These are phyloP conservation scores for Globisporangium lucens DNA, from an alignment of 352 stramenopile genomes.

Conservation along the genomic window DNA sequence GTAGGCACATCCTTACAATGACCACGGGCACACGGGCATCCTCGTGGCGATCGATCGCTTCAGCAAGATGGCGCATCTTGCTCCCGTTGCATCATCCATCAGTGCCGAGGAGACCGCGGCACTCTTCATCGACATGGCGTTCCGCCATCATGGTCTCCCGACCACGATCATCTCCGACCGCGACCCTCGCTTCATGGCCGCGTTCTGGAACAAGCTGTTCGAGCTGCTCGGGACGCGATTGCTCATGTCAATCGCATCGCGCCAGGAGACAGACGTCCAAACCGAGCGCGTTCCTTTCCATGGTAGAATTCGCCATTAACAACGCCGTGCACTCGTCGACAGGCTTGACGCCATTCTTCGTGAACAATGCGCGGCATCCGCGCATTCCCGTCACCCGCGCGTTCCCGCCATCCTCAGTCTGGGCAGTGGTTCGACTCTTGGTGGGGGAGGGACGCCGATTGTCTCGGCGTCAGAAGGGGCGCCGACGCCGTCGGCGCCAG, in stretches of 20 bases:
- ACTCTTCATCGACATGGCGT: slow-evolving; percentile 28
- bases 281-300: slow-evolving; percentile 17
- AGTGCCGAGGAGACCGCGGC: slow-evolving; percentile 15
- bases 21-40: slow-evolving; percentile 13
- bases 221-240: slow-evolving; percentile 12
- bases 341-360: background rate
- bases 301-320: background rate
- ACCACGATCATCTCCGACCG: slow-evolving; percentile 18
- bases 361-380: background rate
- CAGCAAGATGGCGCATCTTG: slow-evolving; percentile 30
- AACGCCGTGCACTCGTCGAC: background rate
- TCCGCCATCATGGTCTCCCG: slow-evolving; percentile 21
- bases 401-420: background rate
- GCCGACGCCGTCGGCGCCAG: no score
- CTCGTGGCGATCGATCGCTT: slow-evolving; percentile 29
- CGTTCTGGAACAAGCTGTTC: slow-evolving; percentile 18
- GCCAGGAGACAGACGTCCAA: slow-evolving; percentile 28
- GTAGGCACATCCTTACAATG: no score
- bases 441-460: no score
- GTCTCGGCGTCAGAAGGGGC: no score
- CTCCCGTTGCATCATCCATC: slow-evolving; percentile 4
- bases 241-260: slow-evolving; percentile 22
- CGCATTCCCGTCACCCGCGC: no score
- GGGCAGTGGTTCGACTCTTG: no score
- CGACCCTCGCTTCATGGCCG: slow-evolving; percentile 11